Conservation (phyloP, 2,329 filamentous ascomycete genomes). For the Lithohypha guttulata region DNA sequence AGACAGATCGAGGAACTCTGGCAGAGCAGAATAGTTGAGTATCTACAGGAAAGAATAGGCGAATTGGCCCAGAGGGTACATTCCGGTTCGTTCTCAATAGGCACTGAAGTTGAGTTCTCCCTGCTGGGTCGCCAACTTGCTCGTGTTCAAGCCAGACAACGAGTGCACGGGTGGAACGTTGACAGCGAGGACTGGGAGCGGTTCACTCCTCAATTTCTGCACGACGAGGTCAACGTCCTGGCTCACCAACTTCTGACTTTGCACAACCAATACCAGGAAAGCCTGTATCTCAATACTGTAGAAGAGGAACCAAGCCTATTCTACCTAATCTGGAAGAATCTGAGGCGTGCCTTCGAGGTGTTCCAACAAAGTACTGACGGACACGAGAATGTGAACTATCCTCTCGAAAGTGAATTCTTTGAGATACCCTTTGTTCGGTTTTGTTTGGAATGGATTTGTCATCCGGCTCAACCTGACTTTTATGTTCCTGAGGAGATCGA, state of each 20-base stretch:
- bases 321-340: conserved; percentile 14
- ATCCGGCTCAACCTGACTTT: conserved; percentile 12
- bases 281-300: background rate
- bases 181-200: background rate
- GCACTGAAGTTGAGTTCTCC: too few species aligned
- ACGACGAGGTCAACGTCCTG: background rate
- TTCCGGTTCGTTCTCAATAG: too few species aligned
- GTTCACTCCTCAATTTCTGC: background rate
- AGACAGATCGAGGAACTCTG: too few species aligned
- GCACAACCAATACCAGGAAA: background rate
- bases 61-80: too few species aligned
- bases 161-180: too few species aligned
- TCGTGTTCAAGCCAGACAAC: too few species aligned
- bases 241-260: background rate
- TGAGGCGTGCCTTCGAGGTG: conserved; percentile 11
- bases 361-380: background rate
- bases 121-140: too few species aligned
- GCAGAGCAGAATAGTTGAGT: too few species aligned
- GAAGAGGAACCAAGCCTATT: conserved; percentile 9
- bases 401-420: conserved; percentile 14
- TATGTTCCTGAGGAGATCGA: conserved; percentile 14
- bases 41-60: too few species aligned
- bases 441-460: too few species aligned
- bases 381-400: conserved; percentile 1
- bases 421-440: conserved; percentile 2